Evolutionary conservation across 1,284 basidiomycete species (phyloP), one percentile per base, ranked within the genome.

Genomic region (Phellopilus nigrolimitatus): DNA sequence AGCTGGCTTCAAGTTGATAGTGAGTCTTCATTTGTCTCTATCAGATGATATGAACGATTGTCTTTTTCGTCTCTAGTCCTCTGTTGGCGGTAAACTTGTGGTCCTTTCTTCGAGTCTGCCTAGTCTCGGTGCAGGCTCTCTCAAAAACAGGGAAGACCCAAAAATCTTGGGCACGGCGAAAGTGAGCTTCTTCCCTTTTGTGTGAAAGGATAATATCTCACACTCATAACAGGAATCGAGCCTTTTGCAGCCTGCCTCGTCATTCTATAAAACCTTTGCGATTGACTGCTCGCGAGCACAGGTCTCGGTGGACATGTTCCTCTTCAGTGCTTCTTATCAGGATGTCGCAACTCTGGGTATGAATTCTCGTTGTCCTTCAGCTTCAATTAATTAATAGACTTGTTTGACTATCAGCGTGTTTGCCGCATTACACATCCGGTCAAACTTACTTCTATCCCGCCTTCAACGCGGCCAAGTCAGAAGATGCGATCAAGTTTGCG

Each of bases 261-360:
- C 88, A 6, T 99, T 97, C 75, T 99, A 98, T 79, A 99, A 99
- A 77, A 94, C 92, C 0, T 98, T 99, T 61, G 93, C 97, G 15
- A 99, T 99, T 65, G 95, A 99, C 62, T 99, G 95, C 68, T 98
- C 95, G 6, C 84, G 95, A 59, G 87, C 90, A 7, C 97, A 99
- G 68, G 90, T 99, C 33, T 95, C 95, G 0, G 95, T 99, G 50
- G 95, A 99, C 68, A 98, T 99, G 95, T 99, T 97, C 85, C 76
- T 99, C 49, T 98, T 97, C 72, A 90, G 89, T 55, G 79, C 91
- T 12, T 76, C 79, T 22, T 99, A 99, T 68, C 95, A 95, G 59
- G 97, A 99, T 68, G 91, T 99, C 34, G 93, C 97, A 1, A 95
- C 88, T 53, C 76, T 97, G 30, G 84, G 89, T 89, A 64, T 15